Conservation (phyloP, 1,284 basidiomycete genomes). For the Apiotrichum porosum region DNA sequence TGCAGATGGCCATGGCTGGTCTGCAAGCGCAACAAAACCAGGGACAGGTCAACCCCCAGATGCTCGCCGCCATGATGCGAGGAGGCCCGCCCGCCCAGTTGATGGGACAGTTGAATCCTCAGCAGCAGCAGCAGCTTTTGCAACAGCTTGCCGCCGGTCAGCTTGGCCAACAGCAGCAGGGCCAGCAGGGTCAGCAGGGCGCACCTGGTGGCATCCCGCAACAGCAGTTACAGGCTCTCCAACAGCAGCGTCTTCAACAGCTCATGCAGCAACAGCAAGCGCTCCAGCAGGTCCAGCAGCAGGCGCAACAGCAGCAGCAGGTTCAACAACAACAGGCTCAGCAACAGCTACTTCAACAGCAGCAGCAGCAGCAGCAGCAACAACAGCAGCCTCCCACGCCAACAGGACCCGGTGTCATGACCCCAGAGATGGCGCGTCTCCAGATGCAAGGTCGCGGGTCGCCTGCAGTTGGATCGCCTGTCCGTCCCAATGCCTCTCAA, state of each 20-base stretch:
- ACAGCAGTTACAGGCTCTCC: not conserved
- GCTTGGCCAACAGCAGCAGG: no score
- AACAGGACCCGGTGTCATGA: slow-evolving; percentile 23
- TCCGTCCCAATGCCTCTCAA: slow-evolving; percentile 15
- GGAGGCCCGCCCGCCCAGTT: slow-evolving; percentile 8
- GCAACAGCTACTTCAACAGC: slow-evolving; percentile 29
- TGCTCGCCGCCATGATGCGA: slow-evolving; percentile 16
- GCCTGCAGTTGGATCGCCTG: slow-evolving; percentile 17
- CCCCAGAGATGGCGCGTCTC: slow-evolving; percentile 17
- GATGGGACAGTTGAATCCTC: slow-evolving; percentile 8
- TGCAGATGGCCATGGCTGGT: slow-evolving; percentile 30
- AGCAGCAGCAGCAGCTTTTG: slow-evolving; percentile 13
- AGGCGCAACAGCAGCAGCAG: slow-evolving; percentile 7
- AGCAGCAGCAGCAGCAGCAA: slow-evolving; percentile 11
- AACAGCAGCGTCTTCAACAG: slow-evolving; percentile 15
- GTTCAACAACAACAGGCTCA: slow-evolving; percentile 24
- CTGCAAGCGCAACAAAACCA: slow-evolving; percentile 16
- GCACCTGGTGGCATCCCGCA: not conserved
- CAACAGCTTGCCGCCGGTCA: slow-evolving; percentile 8
- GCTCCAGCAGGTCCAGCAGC: slow-evolving; percentile 16
- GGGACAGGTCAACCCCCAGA: slow-evolving; percentile 10
- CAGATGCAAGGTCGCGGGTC: slow-evolving; percentile 22
- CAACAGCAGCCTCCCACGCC: slow-evolving; percentile 15
- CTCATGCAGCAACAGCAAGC: slow-evolving; percentile 11
- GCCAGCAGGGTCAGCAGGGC: no score